phyloP scores from a whole-genome alignment of 2,329 filamentous ascomycete genomes.

The Venturia aucupariae region DNA sequence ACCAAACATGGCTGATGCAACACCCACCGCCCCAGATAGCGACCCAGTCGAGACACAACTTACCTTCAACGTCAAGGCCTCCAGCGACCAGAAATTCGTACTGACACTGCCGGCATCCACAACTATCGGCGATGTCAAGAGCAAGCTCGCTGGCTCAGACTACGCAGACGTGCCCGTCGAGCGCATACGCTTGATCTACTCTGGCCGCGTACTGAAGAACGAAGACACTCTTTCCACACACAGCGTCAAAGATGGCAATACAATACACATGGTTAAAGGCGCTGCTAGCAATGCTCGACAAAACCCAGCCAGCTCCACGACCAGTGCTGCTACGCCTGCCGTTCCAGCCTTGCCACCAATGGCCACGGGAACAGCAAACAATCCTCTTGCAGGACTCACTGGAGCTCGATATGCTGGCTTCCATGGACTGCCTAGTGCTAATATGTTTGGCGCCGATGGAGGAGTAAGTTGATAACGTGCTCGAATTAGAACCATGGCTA shows the following conservation, averaged over 20 bases:
- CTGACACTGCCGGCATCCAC: constrained; percentile 71
- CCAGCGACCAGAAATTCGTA: constrained; percentile 75
- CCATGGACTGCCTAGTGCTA: constrained; percentile 74
- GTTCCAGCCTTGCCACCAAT: constrained; percentile 54
- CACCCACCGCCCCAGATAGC: not conserved
- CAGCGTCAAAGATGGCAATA: constrained; percentile 81
- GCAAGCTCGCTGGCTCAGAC: constrained; percentile 70
- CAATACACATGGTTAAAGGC: constrained; percentile 92
- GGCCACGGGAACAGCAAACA: constrained; percentile 69
- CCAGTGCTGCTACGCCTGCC: constrained; percentile 30
- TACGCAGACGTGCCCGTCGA: constrained; percentile 81
- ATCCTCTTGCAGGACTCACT: constrained; percentile 81
- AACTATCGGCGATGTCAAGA: constrained; percentile 78
- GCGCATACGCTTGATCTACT: constrained; percentile 93
- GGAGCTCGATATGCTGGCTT: constrained; percentile 91
- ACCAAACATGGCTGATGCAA: constrained; percentile 5
- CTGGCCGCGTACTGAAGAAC: constrained; percentile 93
- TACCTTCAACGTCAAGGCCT: constrained; percentile 97
- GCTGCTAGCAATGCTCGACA: constrained; percentile 73
- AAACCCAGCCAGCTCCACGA: constrained; percentile 39
- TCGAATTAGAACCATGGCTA: not conserved
- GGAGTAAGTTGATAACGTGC: constrained; percentile 59
- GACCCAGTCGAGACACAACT: constrained; percentile 60
- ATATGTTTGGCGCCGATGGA: constrained; percentile 88
- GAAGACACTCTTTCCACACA: constrained; percentile 64